Percentiles rank a stretch among this genome's conserved stretches.
Evolutionary conservation across 2,329 filamentous ascomycete species (phyloP).

Genomic region (Sclerotiophoma versabilis): DNA sequence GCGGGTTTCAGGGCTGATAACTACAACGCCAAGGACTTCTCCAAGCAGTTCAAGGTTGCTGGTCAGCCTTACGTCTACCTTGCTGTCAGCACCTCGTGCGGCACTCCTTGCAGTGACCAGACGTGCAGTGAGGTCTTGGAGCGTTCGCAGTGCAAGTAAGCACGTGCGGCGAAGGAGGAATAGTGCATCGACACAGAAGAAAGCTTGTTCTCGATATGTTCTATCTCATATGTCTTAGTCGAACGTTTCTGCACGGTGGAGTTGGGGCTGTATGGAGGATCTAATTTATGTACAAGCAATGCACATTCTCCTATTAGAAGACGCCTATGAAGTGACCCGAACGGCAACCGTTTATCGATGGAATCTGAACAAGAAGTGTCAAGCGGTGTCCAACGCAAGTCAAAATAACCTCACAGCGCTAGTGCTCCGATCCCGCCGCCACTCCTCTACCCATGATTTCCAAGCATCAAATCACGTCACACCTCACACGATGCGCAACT

Average conservation of each 20-base stretch:
- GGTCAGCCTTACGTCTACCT: constrained; percentile 38
- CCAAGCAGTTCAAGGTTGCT: constrained; percentile 35
- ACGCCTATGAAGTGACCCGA: too few relatives aligned
- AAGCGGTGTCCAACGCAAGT: neutral
- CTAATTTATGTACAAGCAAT: constrained; percentile 23
- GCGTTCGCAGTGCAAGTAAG: constrained; percentile 29
- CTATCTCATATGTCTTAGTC: constrained; percentile 9
- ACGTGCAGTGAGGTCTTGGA: constrained; percentile 32
- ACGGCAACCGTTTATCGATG: too few relatives aligned
- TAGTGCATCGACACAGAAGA: neutral
- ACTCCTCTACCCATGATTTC: constrained; percentile 37
- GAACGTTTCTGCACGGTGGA: constrained; percentile 13
- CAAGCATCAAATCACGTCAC: constrained; percentile 38
- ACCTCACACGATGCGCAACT: constrained; percentile 12
- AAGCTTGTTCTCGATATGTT: neutral
- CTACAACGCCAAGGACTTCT: constrained; percentile 35
- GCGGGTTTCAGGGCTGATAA: constrained; percentile 32
- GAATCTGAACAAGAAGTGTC: neutral
- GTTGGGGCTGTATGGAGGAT: constrained; percentile 24
- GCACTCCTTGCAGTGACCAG: constrained; percentile 31
- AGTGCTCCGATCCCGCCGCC: constrained; percentile 38
- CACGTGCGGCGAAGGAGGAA: neutral
- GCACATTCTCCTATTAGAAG: constrained; percentile 7
- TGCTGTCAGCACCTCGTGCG: constrained; percentile 27
- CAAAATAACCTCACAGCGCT: constrained; percentile 13